A percentile compares a stretch with the other conserved stretches of the same genome.
Conservation (phyloP, 768 basidiomycete species). For the Boletus sensibilis region DNA sequence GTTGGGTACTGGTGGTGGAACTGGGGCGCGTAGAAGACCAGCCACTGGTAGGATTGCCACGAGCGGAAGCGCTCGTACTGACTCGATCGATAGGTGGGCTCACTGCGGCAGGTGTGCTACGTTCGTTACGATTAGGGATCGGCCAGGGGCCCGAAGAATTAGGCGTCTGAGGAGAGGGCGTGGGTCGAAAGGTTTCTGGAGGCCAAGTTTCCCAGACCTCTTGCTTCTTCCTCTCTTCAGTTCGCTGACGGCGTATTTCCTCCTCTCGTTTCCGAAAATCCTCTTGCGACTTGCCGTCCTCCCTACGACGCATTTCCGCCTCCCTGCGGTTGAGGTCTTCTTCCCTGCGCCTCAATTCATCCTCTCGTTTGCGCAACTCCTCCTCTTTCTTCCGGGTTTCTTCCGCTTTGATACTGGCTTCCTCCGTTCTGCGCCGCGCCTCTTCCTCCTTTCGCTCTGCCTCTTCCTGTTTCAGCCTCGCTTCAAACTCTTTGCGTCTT, state of each 20-base stretch:
- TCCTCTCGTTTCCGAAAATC: slow-evolving; percentile 33
- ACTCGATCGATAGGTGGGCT: slow-evolving; percentile 33
- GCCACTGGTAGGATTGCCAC: slow-evolving; percentile 27
- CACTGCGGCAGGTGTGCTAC: slow-evolving; percentile 33
- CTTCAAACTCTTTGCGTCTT: slow-evolving; percentile 31
- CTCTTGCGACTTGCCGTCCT: slow-evolving; percentile 27
- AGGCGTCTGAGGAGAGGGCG: slow-evolving; percentile 29
- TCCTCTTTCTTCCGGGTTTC: slow-evolving; percentile 28
- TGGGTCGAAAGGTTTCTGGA: slow-evolving; percentile 22
- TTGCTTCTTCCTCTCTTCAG: slow-evolving; percentile 33
- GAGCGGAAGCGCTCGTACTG: slow-evolving; percentile 28
- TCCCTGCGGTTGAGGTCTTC: slow-evolving; percentile 33
- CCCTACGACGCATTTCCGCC: slow-evolving; percentile 32
- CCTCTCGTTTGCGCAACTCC: slow-evolving; percentile 27
- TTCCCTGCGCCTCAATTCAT: slow-evolving; percentile 30
- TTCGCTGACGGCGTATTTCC: slow-evolving; percentile 30
- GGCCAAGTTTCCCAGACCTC: slow-evolving; percentile 32
- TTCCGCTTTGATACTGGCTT: slow-evolving; percentile 24
- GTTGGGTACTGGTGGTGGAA: slow-evolving; percentile 25
- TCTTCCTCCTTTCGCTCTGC: slow-evolving; percentile 32
- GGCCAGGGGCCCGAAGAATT: slow-evolving; percentile 32
- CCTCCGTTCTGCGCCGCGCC: slow-evolving; percentile 27
- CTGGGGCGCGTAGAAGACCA: slow-evolving; percentile 32
- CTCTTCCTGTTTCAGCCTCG: slow-evolving; percentile 30
- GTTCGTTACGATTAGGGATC: slow-evolving; percentile 31